Evolutionary conservation across 2,329 filamentous ascomycete species (phyloP), one percentile per base, ranked within the genome.

Genomic region (Macrophomina tecta): DNA sequence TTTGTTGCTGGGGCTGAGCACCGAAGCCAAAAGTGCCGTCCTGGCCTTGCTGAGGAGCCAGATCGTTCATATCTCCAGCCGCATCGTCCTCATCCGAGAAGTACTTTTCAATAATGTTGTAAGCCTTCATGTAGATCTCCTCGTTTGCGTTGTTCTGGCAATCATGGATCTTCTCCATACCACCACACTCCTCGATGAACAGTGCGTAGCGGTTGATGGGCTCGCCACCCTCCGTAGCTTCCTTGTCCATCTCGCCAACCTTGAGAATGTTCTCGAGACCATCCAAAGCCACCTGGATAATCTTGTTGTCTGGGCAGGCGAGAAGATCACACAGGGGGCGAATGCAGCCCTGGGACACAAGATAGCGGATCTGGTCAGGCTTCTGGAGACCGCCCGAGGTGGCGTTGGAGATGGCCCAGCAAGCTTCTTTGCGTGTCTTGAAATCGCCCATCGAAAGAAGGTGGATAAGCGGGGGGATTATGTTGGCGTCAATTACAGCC

Each of bases 51-150:
- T 88, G 86, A 69, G 91, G 88, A 69, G 87, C 90, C 80, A 93
- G 87, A 75, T 96, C 92, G 69, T 93, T 92, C 72, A 93, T 93
- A 71, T 94, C 93, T 69, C 81, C 85, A 55, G 82, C 88, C 69
- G 86, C 87, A 77, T 97, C 95, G 66, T 98, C 95, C 73, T 99
- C 95, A 76, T 99, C 95, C 0, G 94, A 97, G 85, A 99, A 99
- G 87, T 99, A 99, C 85, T 97, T 97, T 87, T 99, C 95, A 73
- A 99, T 99, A 82, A 99, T 99, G 87, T 97, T 98, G 87, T 98
- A 99, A 0, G 95, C 95, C 89, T 99, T 99, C 94, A 99, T 98
- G 87, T 99, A 99, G 74, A 99, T 99, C 83, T 99, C 95, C 83
- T 99, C 95, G 83, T 99, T 99, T 84, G 94, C 94, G 76, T 99